Base-by-base conservation (phyloP, 2,329 filamentous ascomycete genomes). In the Cladosporium colombiae region DNA sequence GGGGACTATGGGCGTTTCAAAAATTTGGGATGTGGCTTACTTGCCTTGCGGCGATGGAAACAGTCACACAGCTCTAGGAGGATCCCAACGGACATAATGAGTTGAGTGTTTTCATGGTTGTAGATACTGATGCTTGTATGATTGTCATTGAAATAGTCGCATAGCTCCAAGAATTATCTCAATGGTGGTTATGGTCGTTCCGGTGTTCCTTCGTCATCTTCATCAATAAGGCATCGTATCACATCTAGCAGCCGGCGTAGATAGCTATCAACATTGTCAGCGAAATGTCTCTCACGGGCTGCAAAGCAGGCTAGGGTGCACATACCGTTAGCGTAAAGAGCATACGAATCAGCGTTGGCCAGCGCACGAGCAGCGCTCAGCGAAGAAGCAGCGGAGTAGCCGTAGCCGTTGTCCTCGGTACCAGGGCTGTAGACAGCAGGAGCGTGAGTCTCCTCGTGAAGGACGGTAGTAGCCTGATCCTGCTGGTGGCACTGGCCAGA, bases 361-460 rank as follows among this genome's bases (percentile, higher is more conserved):
- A 90, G 73, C 61, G 87, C 87, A 71, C 84, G 76, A 5, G 75
- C 71, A 0, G 80, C 79, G 7, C 77, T 79, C 67, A 90, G 74
- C 8, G 76, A 72, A 2, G 74, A 79, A 6, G 77, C 74, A 64
- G 81, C 81, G 10, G 80, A 74, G 71, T 89, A 90, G 37, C 85
- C 87, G 69, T 86, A 86, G 35, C 80, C 84, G 60, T 83, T 78
- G 73, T 91, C 88, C 1, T 82, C 74, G 2, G 88, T 89, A 14
- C 86, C 85, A n/a, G 67, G 67, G 21, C 63, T 66, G 57, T 67
- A 69, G 60, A 69, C 66, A 78, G 78, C 81, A 73, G 83, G 77
- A 23, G 83, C 81, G 73, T 91, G 89, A 13, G 88, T 89, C 70
- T 82, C 80, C 80, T 91, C 89, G 72, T 91, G 88, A 18, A 91